These are phyloP conservation scores for Straminergon stramineum DNA, from an alignment of 225 moss, liverwort and hornwort species.

Conservation along the genomic window DNA sequence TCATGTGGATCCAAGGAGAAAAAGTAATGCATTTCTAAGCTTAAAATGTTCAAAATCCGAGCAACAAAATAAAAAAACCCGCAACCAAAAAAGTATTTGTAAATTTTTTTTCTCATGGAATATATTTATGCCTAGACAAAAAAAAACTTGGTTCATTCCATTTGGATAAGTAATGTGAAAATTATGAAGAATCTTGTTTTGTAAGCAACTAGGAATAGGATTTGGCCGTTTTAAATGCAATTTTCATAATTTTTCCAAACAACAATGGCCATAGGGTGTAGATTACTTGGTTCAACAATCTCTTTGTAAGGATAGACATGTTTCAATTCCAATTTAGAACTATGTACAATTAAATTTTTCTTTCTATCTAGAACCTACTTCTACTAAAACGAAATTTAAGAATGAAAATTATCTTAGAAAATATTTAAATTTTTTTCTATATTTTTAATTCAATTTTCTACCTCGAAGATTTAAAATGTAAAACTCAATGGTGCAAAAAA, in stretches of 20 bases:
- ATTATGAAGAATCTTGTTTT: background rate
- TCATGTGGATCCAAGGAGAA: accelerated
- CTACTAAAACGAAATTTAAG: no score
- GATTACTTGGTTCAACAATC: background rate
- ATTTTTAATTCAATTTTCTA: background rate
- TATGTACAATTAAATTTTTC: background rate
- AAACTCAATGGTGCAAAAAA: background rate
- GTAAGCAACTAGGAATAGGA: background rate
- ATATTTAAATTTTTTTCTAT: background rate
- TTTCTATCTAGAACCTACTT: background rate
- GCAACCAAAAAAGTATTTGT: accelerated
- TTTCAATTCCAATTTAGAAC: background rate
- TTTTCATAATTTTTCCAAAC: background rate
- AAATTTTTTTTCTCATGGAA: background rate
- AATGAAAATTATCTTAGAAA: background rate
- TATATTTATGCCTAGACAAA: background rate
- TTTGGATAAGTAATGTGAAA: background rate
- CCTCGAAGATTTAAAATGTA: background rate
- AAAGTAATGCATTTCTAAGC: background rate
- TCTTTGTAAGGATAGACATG: background rate
- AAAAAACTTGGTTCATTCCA: background rate
- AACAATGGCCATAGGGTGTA: no score
- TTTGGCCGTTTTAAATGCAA: background rate
- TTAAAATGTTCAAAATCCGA: accelerated
- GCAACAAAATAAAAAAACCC: background rate